phyloP scores from a whole-genome alignment of 495 filamentous ascomycete genomes.

The Penicillium argentinense region DNA sequence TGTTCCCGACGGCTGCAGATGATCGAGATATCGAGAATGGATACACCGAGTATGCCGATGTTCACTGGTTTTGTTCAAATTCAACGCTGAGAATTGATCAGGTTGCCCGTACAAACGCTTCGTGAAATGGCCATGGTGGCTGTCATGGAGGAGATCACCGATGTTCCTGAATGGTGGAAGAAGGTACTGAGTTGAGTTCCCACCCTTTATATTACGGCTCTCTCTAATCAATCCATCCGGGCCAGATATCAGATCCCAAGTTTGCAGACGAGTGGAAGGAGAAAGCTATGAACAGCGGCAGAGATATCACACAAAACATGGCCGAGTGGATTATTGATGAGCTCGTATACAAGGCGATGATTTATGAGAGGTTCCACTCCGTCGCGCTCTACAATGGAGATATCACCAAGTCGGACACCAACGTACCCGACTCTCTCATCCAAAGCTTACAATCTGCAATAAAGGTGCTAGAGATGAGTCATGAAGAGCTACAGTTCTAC shows the following conservation, averaged over 20 bases:
- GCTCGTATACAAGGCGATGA: constrained; percentile 46
- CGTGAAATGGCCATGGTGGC: constrained; percentile 39
- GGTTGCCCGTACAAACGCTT: constrained; percentile 36
- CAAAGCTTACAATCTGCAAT: constrained; percentile 30
- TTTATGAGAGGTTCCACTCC: constrained; percentile 30
- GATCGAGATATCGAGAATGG: constrained; percentile 36
- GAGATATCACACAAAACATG: constrained; percentile 47
- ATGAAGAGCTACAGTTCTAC: constrained; percentile 17
- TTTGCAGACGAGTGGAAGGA: constrained; percentile 39
- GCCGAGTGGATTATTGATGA: constrained; percentile 54
- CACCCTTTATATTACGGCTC: not conserved
- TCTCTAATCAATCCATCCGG: not conserved
- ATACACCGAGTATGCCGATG: constrained; percentile 29
- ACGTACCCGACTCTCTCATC: constrained; percentile 26
- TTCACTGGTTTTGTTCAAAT: not conserved
- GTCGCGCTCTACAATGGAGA: constrained; percentile 38
- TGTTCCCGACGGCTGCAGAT: constrained; percentile 34
- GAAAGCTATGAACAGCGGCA: constrained; percentile 25
- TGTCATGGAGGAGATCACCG: constrained; percentile 42
- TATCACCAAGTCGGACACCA: constrained; percentile 42
- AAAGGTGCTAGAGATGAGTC: constrained; percentile 17
- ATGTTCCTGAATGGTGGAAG: constrained; percentile 52
- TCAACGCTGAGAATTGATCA: constrained; percentile 6
- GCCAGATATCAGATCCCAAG: constrained; percentile 42
- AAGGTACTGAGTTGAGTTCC: constrained; percentile 36